Evolutionary conservation across 768 basidiomycete species (phyloP), one percentile per base, ranked within the genome.

Genomic region (Lactarius quietus): DNA sequence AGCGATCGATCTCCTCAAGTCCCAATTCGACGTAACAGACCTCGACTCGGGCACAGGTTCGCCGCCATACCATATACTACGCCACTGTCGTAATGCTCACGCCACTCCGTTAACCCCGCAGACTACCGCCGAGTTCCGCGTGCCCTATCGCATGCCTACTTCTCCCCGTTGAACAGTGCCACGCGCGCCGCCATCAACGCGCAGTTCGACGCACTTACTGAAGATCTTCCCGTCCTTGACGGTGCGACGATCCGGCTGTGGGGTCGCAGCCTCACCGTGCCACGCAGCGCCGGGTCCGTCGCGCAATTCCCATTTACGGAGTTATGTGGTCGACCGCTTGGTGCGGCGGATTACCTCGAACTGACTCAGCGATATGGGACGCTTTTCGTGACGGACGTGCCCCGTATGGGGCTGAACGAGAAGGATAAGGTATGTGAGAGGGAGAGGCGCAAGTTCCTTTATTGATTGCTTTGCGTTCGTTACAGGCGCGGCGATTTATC

Each of bases 61-160:
- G 81, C 73, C 36, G 18, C 28, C 7, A 26, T 33, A 4, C 33
- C 8, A 8, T 33, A 33, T 33, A 23, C 36, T 2, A 14, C 36
- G 1, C 9, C n/a, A 38, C 3, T 23, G 29, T 54, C 35, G 6
- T 33, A 39, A 45, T 18, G 43, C 28, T 59, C 61, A 38, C 58
- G 29, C 52, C 38, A 23, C 61, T 26, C 48, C 48, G 26, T 41
- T 52, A 33, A 52, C 59, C 35, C 20, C 61, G 17, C 69, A 94
- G 96, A 99, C 75, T 98, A 99, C 78, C 91, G 97, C 57, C 90
- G 94, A 57, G 84, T 97, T 69, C 95, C 96, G 20, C 86, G 93
- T 57, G 91, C 90, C 2, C 83, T 97, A n/a, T 94, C 93, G 1
- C 88, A 95, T 70, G 93, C 96, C 57, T 99, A 98, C 78, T 95